Base-by-base conservation (phyloP, 140 eudicot species). In the Ambrosia hybrid region DNA sequence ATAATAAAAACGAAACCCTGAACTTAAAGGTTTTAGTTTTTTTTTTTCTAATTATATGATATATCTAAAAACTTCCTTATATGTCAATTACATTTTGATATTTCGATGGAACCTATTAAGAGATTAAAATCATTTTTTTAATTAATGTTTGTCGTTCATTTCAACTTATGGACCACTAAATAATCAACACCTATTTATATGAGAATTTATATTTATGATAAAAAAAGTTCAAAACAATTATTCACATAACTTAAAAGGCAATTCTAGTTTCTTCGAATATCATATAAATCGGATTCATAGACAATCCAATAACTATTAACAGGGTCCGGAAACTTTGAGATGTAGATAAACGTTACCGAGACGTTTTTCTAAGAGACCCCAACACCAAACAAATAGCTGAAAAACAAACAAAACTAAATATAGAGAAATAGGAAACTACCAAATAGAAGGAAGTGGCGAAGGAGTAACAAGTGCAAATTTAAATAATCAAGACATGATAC, bases 221-320 rank as follows among this genome's bases (percentile, higher is more conserved):
- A 34, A 30, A 26, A 4, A 26, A 41, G 41, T 61, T 43, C 39
- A 10, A 11, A 63, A 73, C 52, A 46, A 15, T 33, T 46, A 55
- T 55, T 51, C 67, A 55, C 21, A 38, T 37, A 55, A 21, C 46
- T 74, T 17, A 14, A 2, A 63, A 21, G 30, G 21, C 34, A 1
- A 70, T 55, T 15, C 57, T 26, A 5, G 14, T 52, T 34, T 51
- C 65, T 70, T 56, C 75, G 55, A 36, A 9, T 39, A 51, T 8
- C 30, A 71, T 37, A 5, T 3, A 15, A 36, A 68, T 58, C 43
- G 12, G 13, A 68, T 68, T 17, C 61, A 57, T 43, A 7, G 37
- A 51, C 45, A 26, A 12, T 16, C 11, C 36, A 6, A 26, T 21
- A 21, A 21, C 30, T 21, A 21, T 21, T 21, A 21, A 21, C 30